Conservation (phyloP, 768 basidiomycete species). For the Tulasnella sp. region DNA sequence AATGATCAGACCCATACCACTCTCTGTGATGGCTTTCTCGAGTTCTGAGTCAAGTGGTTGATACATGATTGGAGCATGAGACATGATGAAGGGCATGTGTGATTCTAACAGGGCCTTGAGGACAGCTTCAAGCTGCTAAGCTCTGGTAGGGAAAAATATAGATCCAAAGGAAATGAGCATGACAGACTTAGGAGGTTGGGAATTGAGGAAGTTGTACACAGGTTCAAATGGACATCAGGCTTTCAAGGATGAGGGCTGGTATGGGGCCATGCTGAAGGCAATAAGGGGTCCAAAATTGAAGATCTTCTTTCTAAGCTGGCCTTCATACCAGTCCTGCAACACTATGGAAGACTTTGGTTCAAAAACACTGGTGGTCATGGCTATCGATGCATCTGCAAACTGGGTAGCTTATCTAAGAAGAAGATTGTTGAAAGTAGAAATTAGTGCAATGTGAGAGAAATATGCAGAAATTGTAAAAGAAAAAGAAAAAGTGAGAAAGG, state of each 20-base stretch:
- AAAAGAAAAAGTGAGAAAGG: too few species aligned
- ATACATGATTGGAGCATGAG: neutral
- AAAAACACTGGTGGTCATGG: neutral
- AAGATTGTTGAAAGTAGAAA: neutral
- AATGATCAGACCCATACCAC: neutral
- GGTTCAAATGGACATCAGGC: neutral
- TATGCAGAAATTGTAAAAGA: too few species aligned
- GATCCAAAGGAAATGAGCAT: neutral
- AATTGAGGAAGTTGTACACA: neutral
- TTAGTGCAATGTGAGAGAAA: neutral
- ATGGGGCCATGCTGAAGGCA: too few species aligned
- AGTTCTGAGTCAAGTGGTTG: neutral
- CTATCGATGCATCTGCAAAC: neutral
- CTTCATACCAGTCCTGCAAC: neutral
- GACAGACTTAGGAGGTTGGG: neutral
- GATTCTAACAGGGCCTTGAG: neutral
- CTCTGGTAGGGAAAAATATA: neutral
- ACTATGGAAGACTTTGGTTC: neutral
- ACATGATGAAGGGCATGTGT: neutral
- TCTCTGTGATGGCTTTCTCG: too few species aligned
- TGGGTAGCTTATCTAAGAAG: neutral
- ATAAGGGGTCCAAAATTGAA: too few species aligned
- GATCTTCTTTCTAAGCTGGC: neutral
- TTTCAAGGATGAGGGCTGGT: neutral
- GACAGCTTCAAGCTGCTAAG: neutral